A percentile compares a stretch with the other conserved stretches of the same genome.
phyloP scores from a whole-genome alignment of 2,329 filamentous ascomycete genomes.

The Botrytis fragariae region DNA sequence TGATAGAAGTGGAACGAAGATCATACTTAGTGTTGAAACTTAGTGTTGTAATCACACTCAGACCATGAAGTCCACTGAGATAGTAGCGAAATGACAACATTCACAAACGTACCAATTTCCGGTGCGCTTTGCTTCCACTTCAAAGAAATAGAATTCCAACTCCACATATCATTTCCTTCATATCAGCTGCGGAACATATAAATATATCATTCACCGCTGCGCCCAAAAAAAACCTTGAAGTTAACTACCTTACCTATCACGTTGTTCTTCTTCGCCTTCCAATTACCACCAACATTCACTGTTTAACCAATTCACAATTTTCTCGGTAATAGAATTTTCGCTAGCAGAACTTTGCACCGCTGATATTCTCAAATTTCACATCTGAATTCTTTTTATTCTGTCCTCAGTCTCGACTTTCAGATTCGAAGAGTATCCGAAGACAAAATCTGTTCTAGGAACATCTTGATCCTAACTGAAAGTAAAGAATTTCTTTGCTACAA shows the following conservation, averaged over 20 bases:
- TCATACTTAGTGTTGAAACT: neutral
- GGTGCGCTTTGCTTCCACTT: rapidly evolving
- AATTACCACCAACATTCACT: neutral
- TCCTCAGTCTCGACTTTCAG: neutral
- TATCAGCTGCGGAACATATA: neutral
- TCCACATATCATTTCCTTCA: neutral
- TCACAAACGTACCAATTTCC: neutral
- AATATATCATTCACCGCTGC: neutral
- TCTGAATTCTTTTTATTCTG: neutral
- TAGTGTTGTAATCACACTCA: neutral
- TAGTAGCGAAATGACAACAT: rapidly evolving
- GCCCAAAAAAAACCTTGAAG: neutral
- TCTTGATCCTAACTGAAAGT: neutral
- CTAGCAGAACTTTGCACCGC: neutral
- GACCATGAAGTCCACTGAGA: neutral
- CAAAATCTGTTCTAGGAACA: neutral
- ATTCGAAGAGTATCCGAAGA: neutral
- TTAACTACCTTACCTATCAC: neutral
- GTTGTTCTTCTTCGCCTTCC: neutral
- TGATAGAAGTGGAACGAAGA: neutral
- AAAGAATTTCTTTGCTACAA: neutral
- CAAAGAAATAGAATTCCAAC: neutral
- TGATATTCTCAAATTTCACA: neutral
- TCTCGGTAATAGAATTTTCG: neutral
- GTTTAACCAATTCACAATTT: neutral